phyloP scores from a whole-genome alignment of 1,284 basidiomycete genomes.

The Microbotryomycetes sp. region DNA sequence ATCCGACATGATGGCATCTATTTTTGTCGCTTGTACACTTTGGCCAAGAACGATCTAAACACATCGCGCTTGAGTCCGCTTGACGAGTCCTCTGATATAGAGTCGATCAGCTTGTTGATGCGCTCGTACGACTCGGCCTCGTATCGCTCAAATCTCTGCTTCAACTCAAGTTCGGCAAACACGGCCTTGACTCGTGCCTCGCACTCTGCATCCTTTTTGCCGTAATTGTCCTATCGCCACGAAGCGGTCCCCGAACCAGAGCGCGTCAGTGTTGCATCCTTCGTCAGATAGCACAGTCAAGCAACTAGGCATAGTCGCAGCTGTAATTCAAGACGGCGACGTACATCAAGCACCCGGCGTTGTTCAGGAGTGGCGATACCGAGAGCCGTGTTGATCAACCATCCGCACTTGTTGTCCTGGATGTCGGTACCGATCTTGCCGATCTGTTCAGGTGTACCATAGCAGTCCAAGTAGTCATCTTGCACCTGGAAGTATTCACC shows the following conservation, averaged over 20 bases:
- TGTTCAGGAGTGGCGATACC: slow-evolving; percentile 58
- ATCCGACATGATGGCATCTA: slow-evolving; percentile 23
- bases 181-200: slow-evolving; percentile 69
- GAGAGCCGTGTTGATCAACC: slow-evolving; percentile 90
- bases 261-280: too few species aligned
- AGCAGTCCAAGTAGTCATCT: slow-evolving; percentile 95
- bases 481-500: slow-evolving; percentile 99
- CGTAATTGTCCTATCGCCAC: slow-evolving; percentile 91
- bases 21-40: slow-evolving; percentile 68
- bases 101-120: slow-evolving; percentile 61
- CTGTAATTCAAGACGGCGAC: too few species aligned
- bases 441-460: slow-evolving; percentile 80
- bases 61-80: slow-evolving; percentile 67
- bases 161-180: slow-evolving; percentile 65
- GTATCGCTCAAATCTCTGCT: slow-evolving; percentile 64
- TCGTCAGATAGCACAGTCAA: too few species aligned
- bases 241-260: too few species aligned
- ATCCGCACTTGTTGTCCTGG: slow-evolving; percentile 97
- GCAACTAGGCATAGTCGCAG: too few species aligned
- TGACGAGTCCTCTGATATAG: slow-evolving; percentile 54
- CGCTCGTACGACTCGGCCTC: slow-evolving; percentile 67
- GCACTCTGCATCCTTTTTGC: slow-evolving; percentile 63
- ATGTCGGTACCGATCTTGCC: slow-evolving; percentile 99
- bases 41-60: slow-evolving; percentile 76
- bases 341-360: slow-evolving; percentile 51